phyloP scores from a whole-genome alignment of 306 rosid species.

The Prunus mume region DNA sequence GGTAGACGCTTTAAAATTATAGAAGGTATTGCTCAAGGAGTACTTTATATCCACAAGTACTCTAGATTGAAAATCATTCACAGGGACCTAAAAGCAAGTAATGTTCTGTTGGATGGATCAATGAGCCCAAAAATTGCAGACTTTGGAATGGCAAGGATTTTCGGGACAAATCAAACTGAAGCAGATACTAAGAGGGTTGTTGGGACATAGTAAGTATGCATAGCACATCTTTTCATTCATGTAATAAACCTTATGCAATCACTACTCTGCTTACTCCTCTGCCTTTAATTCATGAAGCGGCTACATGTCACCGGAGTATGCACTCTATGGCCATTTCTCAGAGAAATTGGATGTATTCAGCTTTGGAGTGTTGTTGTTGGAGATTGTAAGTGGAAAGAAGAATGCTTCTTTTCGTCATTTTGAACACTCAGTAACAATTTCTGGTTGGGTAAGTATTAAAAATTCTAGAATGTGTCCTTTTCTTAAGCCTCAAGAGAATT shows the following conservation, averaged over 20 bases:
- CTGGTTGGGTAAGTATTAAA: slow-evolving; percentile 9
- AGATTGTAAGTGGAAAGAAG: too few species aligned
- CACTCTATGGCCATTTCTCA: slow-evolving; percentile 12
- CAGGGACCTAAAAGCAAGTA: slow-evolving; percentile 11
- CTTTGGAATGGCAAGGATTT: slow-evolving; percentile 25
- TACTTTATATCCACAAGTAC: slow-evolving; percentile 29
- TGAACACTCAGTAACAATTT: not conserved
- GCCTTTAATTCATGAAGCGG: not conserved
- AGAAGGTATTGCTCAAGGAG: slow-evolving; percentile 7
- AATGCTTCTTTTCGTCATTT: slow-evolving; percentile 1
- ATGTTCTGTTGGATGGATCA: slow-evolving; percentile 12
- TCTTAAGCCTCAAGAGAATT: too few species aligned
- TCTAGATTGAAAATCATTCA: not conserved
- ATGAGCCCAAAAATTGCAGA: slow-evolving; percentile 24
- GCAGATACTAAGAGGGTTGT: slow-evolving; percentile 12
- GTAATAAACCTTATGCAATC: not conserved
- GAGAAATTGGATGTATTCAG: slow-evolving; percentile 25
- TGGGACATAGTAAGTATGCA: slow-evolving; percentile 12
- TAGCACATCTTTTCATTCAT: too few species aligned
- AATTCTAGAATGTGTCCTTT: not conserved
- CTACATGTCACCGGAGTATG: not conserved
- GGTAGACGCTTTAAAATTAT: slow-evolving; percentile 31
- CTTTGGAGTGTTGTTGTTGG: not conserved
- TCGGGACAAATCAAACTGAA: slow-evolving; percentile 11
- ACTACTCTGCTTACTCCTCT: not conserved